Base-by-base conservation (phyloP, 169 alveolate genomes). In the Eimeria praecox region DNA sequence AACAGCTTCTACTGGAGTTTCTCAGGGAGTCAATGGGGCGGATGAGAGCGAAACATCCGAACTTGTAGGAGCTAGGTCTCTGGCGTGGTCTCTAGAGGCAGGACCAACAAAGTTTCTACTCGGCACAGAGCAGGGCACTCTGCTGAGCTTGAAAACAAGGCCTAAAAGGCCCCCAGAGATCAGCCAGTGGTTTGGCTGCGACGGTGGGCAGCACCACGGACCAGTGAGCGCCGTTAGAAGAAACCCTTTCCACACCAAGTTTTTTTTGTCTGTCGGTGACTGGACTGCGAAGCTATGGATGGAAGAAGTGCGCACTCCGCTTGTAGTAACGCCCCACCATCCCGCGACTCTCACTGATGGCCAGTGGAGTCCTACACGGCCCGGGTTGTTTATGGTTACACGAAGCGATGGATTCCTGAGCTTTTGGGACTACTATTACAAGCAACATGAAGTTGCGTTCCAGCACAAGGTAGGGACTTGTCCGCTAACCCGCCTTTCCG, bases 231-330 rank as follows among this genome's bases (percentile, higher is more conserved):
- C 98, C 56, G 96, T 98, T 73, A 87, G 91, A 95, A 97, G 99
- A 92, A 98, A 98, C 96, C 99, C 99, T 42, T 97, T 97, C 83
- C 98, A 98, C 80, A 96, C 98, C 86, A 98, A 99, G 97, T 98
- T 97, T 97, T 98, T 99, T 97, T 95, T 99, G 92, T 97, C 99
- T 22, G 99, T 99, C 38, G 99, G 99, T 42, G 99, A 99, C 96
- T 99, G 99, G 99, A 97, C 99, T 69, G 99, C 99, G 35, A 98
- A 98, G 97, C 98, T 98, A 77, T 97, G 97, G 97, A 96, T 97
- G 92, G 99, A 99, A 94, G 99, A 98, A 95, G 98, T 98, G 71
- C 98, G 98, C 96, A 98, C 99, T n/a, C 99, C 99, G 16, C 98
- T 99, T 86, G 98, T 98, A 96, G 97, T 99, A 75, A 98, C 98